Evolutionary conservation across 441 rosid genomes (phyloP), one percentile per base, ranked within the genome.

Genomic region (Raphanus hybrid): DNA sequence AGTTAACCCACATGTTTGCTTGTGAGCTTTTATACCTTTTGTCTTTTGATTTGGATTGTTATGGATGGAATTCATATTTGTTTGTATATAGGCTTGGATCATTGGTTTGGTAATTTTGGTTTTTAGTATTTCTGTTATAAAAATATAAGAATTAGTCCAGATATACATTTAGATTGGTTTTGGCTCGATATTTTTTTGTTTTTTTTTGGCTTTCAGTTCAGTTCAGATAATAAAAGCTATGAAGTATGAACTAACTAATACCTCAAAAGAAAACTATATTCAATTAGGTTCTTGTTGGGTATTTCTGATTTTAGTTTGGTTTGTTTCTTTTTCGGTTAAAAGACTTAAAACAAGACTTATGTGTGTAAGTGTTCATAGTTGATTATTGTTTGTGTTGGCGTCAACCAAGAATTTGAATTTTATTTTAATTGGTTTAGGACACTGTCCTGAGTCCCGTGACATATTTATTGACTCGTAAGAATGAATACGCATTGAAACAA

Each of bases 401-500:
- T 64, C 12, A 7, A 20, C 23, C 70, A 67, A 45, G 70, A 67
- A 67, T 43, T 43, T 65, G 54, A 43, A 20, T 60, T 60, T 11
- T 12, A 11, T 37, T 69, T 69, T 32, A 60, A 61, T 61, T 8
- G 23, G 5, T 69, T 69, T 15, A 62, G 26, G n/a, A 76, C 35
- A 23, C 1, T 10, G 52, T 75, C 15, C 8, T 60, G 48, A 67
- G 69, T 67, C 77, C 64, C 77, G 77, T 78, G 74, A 78, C 70
- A 73, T 29, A 67, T 73, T 78, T 73, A 73, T 67, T 15, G 14
- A 70, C 59, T n/a, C 12, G 7, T 65, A 60, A 45, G 77, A 68
- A 52, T 73, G 74, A 67, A 78, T 73, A 78, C 4, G 69, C 81
- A 59, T 67, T 52, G 81, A 43, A 70, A 39, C 14, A 71, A 12